phyloP scores from a whole-genome alignment of 805 yeast genomes.

The Pichia heedii region DNA sequence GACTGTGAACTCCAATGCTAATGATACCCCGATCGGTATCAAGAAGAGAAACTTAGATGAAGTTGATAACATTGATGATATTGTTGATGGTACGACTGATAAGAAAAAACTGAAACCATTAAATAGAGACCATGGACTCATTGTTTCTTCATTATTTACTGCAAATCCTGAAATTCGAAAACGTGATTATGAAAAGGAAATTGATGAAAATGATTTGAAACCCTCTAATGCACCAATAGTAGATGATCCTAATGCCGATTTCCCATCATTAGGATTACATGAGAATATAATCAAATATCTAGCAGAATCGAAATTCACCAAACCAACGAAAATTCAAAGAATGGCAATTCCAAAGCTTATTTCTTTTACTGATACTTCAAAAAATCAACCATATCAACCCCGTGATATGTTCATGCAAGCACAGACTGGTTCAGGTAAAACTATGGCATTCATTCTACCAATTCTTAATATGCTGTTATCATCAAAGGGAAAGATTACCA shows the following conservation, averaged over 20 bases:
- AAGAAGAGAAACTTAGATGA: conserved; percentile 1
- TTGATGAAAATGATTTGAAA: conserved; percentile 20
- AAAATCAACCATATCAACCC: conserved; percentile 10
- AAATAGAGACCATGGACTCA: conserved; percentile 47
- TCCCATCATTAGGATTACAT: conserved; percentile 62
- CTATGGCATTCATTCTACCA: conserved; percentile 80
- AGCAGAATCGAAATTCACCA: conserved; percentile 41
- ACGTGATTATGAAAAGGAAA: conserved; percentile 27
- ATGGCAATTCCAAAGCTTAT: conserved; percentile 60
- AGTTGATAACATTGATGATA: not conserved
- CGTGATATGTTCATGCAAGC: conserved; percentile 85
- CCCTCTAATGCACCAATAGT: conserved; percentile 86
- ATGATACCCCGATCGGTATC: conserved; percentile 8
- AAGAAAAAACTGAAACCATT: conserved; percentile 19
- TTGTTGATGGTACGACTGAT: not conserved
- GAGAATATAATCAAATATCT: conserved; percentile 45
- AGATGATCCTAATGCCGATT: conserved; percentile 48
- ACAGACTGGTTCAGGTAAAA: conserved; percentile 98
- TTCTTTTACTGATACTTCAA: no score
- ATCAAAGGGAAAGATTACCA: conserved; percentile 43
- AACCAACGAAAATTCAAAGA: conserved; percentile 85
- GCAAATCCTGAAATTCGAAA: conserved; percentile 47
- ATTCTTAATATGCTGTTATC: conserved; percentile 52
- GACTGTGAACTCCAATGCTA: conserved; percentile 5
- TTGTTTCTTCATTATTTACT: conserved; percentile 80